Base-by-base conservation (phyloP, 805 yeast species). In the Yarrowia sp. region DNA sequence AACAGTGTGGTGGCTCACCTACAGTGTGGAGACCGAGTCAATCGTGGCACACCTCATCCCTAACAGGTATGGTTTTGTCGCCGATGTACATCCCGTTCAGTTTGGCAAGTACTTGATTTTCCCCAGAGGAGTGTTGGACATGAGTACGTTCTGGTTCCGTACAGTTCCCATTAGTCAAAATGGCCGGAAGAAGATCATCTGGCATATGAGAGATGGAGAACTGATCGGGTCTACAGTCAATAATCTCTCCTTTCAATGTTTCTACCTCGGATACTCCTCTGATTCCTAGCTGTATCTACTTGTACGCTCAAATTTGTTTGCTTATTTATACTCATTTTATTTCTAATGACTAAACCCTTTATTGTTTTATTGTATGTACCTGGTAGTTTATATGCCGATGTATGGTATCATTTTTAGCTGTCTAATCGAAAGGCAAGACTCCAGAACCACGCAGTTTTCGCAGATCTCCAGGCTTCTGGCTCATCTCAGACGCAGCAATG, bases 401-500 rank as follows among this genome's bases (percentile, higher is more conserved):
- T 28, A 4, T 28, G 24, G 35, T 46, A 28, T 43, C 16, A 10
- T 28, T 26, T 28, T 12, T 19, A 9, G 16, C 43, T 17, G 21
- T 12, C 58, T 63, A 72, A 28, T 72, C 75, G 66, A 72, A 72
- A 4, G 75, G 75, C 24, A 72, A 26, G 7, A 58, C 32, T 4
- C 61, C 61, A 6, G 63, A 43, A 11, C 51, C 51, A 3, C 41
- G 66, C 6, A 68, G 66, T 14, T 48, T 61, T 24, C 71, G 52
- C 32, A 69, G 43, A 14, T 66, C 69, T 3, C 68, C 59, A 0
- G 66, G 35, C 30, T 62, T 58, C 28, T 67, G 63, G 58, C 64
- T 62, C 65, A 65, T 67, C 35, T 68, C 70, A 24, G 86, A 82
- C 0, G 97, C 99, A 0, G 97, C 98, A 65, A 92, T 84, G 0